These are phyloP conservation scores for Ogataea methylovora DNA, from an alignment of 805 yeast species.

Conservation along the genomic window DNA sequence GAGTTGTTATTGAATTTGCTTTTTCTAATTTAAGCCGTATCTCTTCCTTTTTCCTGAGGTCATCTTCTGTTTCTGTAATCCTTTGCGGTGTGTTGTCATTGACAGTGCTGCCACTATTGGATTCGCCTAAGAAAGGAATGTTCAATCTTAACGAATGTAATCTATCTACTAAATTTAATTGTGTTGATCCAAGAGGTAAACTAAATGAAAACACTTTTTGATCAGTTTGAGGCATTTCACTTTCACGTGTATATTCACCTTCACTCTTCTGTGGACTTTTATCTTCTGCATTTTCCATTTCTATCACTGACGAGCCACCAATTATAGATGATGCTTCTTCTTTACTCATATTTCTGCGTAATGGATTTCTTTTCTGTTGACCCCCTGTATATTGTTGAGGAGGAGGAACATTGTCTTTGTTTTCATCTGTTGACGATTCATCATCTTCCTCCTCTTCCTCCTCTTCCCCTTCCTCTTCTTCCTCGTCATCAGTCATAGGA, in stretches of 20 bases:
- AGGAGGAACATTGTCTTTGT: background rate
- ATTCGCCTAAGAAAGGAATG: constrained; percentile 6
- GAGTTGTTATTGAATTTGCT: constrained; percentile 50
- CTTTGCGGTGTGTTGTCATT: constrained; percentile 4
- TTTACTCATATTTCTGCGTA: constrained; percentile 1
- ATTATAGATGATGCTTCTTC: constrained; percentile 11
- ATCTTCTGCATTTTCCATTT: background rate
- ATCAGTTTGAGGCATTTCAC: background rate
- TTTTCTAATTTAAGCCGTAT: constrained; percentile 37
- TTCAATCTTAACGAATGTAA: constrained; percentile 8
- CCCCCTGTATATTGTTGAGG: background rate
- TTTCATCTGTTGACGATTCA: too few relatives aligned
- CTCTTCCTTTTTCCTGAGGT: constrained; percentile 22
- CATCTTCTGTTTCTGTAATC: constrained; percentile 11
- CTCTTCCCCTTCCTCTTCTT: background rate
- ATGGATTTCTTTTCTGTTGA: background rate
- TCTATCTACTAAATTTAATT: constrained; percentile 16
- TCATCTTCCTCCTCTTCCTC: background rate
- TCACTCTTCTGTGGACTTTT: background rate
- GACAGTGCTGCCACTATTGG: too few relatives aligned
- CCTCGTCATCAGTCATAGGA: constrained; percentile 3
- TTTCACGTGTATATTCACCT: background rate
- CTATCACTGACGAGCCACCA: constrained; percentile 6
- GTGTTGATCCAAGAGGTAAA: constrained; percentile 48
- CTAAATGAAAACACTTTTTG: constrained; percentile 48